Evolutionary conservation across 495 filamentous ascomycete genomes (phyloP).

Genomic region (Trichocladium antarcticum): DNA sequence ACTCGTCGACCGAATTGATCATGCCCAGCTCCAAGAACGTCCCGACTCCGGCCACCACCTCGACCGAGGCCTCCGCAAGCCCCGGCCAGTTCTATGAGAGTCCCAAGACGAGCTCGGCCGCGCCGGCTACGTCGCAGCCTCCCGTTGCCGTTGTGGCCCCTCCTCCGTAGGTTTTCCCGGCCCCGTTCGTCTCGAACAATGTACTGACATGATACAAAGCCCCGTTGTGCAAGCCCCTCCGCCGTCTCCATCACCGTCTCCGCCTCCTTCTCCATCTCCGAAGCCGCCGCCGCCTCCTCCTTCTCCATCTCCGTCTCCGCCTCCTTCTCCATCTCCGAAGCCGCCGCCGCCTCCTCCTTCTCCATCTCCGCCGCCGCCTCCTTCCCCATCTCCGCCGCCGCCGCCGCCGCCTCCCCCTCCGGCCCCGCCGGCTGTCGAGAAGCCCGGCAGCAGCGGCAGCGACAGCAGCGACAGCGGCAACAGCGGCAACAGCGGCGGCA

Average conservation of each 20-base stretch:
- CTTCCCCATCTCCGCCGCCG: too few relatives aligned
- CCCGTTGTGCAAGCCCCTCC: constrained; percentile 2
- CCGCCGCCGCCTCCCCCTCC: too few relatives aligned
- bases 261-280: constrained; percentile 2
- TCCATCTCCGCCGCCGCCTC: too few relatives aligned
- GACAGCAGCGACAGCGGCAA: constrained; percentile 1
- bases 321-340: too few relatives aligned
- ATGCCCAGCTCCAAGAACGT: constrained; percentile 20
- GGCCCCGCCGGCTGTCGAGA: not conserved
- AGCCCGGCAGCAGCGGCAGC: not conserved
- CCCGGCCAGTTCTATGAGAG: constrained; percentile 37
- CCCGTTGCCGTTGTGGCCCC: constrained; percentile 10
- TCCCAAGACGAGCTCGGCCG: constrained; percentile 7
- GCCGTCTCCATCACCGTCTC: not conserved
- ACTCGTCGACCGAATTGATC: constrained; percentile 32
- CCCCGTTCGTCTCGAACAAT: not conserved
- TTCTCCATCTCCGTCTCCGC: too few relatives aligned
- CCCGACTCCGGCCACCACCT: constrained; percentile 5
- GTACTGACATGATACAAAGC: constrained; percentile 12
- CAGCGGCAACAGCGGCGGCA: not conserved
- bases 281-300: constrained; percentile 1
- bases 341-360: too few relatives aligned
- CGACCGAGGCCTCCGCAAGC: constrained; percentile 2
- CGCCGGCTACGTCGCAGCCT: constrained; percentile 5
- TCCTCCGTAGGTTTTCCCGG: constrained; percentile 11